Percentiles rank a stretch among this genome's conserved stretches.
Conservation (phyloP, 2,329 filamentous ascomycete genomes). For the Gyromitra esculenta region DNA sequence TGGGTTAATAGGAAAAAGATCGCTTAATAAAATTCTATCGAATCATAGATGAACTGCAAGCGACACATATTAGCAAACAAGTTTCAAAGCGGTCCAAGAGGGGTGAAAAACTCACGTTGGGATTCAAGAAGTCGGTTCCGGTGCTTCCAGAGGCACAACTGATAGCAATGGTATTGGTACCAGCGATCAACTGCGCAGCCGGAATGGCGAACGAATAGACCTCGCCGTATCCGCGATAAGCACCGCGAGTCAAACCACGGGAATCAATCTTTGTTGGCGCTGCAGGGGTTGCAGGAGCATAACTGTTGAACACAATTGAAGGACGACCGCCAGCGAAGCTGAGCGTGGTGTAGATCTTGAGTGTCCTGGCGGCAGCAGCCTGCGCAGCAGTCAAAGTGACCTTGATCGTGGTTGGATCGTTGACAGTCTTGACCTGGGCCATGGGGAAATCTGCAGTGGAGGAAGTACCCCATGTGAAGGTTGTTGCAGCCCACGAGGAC, state of each 20-base stretch:
- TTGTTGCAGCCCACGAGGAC: conserved; percentile 69
- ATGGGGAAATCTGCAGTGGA: conserved; percentile 69
- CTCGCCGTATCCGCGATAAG: conserved; percentile 72
- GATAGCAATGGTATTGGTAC: conserved; percentile 72
- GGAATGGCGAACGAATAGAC: conserved; percentile 72
- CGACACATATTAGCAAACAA: background rate
- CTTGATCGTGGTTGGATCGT: conserved; percentile 70
- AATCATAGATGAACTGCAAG: conserved; percentile 38
- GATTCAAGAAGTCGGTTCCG: conserved; percentile 67
- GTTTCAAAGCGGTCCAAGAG: background rate
- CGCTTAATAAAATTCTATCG: conserved; percentile 37
- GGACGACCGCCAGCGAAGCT: conserved; percentile 71
- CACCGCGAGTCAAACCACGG: conserved; percentile 72
- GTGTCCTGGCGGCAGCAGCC: conserved; percentile 66
- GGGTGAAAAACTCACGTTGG: conserved; percentile 62
- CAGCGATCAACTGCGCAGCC: conserved; percentile 68
- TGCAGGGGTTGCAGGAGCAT: conserved; percentile 63
- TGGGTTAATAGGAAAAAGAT: background rate
- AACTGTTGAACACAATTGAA: conserved; percentile 68
- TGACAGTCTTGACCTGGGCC: conserved; percentile 71
- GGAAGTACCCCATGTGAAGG: conserved; percentile 70
- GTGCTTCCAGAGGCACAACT: conserved; percentile 69
- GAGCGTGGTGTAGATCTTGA: conserved; percentile 73
- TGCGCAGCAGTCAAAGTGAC: conserved; percentile 65
- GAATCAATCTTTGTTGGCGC: conserved; percentile 72